Evolutionary conservation across 2,329 filamentous ascomycete species (phyloP).

Genomic region (Sporothrix humicola): DNA sequence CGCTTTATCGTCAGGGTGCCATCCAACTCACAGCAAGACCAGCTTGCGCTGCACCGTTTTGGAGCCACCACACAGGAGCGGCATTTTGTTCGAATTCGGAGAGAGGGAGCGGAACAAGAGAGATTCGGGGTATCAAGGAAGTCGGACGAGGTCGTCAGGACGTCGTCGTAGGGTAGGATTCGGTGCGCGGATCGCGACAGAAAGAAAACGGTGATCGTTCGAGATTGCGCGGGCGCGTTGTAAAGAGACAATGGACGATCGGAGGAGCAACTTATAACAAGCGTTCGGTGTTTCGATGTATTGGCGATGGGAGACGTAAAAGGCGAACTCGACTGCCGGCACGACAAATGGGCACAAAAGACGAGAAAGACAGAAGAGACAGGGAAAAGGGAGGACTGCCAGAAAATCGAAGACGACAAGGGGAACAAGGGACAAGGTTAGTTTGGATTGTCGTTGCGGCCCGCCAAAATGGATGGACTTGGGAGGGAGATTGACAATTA

Average conservation of each 20-base stretch:
- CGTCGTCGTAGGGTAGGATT: constrained; percentile 22
- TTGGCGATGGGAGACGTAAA: constrained; percentile 2
- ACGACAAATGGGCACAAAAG: background rate
- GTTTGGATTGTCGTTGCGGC: constrained; percentile 15
- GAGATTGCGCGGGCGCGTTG: background rate
- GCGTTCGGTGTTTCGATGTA: background rate
- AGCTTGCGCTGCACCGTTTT: constrained; percentile 96
- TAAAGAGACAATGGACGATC: background rate
- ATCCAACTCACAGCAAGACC: constrained; percentile 75
- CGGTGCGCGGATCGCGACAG: constrained; percentile 9
- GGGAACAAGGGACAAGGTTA: constrained; percentile 14
- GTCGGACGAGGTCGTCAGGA: background rate
- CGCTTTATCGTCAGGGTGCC: constrained; percentile 26
- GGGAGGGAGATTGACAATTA: constrained; percentile 2
- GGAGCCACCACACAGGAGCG: constrained; percentile 68
- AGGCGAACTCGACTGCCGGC: background rate
- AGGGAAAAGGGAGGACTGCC: constrained; percentile 9
- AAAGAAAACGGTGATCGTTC: constrained; percentile 9
- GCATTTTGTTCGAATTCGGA: constrained; percentile 43
- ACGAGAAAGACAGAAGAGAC: background rate
- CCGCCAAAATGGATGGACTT: constrained; percentile 1
- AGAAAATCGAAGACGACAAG: background rate
- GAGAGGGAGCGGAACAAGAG: background rate
- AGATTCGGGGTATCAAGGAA: constrained; percentile 3
- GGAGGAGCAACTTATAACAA: background rate